Evolutionary conservation across 495 filamentous ascomycete species (phyloP), one percentile per base, ranked within the genome.

Genomic region (Penicillium pulvis): DNA sequence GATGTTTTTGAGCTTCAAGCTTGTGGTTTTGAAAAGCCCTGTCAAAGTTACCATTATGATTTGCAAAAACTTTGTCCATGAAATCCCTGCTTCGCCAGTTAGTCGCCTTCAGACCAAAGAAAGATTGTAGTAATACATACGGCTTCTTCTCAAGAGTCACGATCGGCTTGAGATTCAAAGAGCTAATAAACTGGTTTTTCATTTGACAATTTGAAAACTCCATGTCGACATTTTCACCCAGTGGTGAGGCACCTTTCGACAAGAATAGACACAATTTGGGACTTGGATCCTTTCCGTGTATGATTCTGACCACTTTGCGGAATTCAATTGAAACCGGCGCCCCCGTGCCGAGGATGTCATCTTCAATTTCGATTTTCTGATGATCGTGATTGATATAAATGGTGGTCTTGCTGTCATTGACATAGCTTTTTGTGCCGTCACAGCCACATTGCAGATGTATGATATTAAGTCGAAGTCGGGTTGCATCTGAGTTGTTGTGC

Each of bases 251-350:
- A 11, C 43, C 56, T 33, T 68, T 72, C 2, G 68, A 70, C 19
- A 75, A 62, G 20, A 62, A 46, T 10, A 82, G 63, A 4, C 71
- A 69, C 30, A 77, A 41, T 60, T 78, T 80, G 0, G 54, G 55
- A 42, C 77, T 76, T 0, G 59, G 14, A 1, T 48, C 23, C 4
- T 61, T 33, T 35, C 74, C 76, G n/a, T 63, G 12, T 3, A 53
- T 0, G 42, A 67, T 50, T 30, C 57, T 53, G 6, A 30, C 48
- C 49, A 75, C 50, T 58, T 73, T 60, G 6, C 47, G 45, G 6
- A 75, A 17, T 16, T 56, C 58, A 31, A 75, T 54, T 16, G 47
- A 43, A 14, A 58, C 44, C 5, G 19, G 45, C 14, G 55, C 49
- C 7, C 28, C 46, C 23, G 42, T 12, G 11, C 26, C 57, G 3